Conservation (phyloP, 2,329 filamentous ascomycete species). For the Cyanodermella asteris region DNA sequence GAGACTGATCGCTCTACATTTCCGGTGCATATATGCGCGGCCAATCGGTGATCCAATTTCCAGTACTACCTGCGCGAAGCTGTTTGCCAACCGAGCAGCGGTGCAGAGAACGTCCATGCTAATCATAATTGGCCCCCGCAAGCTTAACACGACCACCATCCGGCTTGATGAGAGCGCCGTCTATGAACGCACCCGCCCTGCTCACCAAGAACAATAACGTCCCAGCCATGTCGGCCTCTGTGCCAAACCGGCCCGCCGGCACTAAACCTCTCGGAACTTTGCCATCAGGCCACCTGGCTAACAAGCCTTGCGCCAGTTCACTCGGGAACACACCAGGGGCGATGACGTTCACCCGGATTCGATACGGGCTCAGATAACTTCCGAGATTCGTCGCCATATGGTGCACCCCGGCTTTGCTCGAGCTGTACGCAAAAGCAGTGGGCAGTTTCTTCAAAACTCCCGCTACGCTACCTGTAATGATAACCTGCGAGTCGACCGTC, state of each 20-base stretch:
- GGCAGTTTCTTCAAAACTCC: constrained; percentile 19
- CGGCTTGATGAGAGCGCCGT: constrained; percentile 38
- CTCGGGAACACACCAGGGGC: constrained; percentile 27
- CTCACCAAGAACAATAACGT: constrained; percentile 43
- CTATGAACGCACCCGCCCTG: constrained; percentile 41
- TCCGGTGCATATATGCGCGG: too few relatives aligned
- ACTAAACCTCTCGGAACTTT: constrained; percentile 1
- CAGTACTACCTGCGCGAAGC: too few relatives aligned
- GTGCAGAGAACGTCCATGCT: too few relatives aligned
- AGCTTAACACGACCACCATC: constrained; percentile 36
- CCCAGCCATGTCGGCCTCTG: constrained; percentile 41
- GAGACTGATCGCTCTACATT: too few relatives aligned
- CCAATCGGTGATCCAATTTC: too few relatives aligned
- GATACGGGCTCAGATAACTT: constrained; percentile 18
- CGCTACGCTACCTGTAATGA: constrained; percentile 25
- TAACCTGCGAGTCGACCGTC: constrained; percentile 20
- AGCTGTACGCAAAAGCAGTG: constrained; percentile 21
- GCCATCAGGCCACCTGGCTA: constrained; percentile 4
- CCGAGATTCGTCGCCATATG: constrained; percentile 28
- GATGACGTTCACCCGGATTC: constrained; percentile 28
- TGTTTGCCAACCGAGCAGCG: too few relatives aligned
- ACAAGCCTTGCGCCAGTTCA: constrained; percentile 6
- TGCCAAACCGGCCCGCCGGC: constrained; percentile 22
- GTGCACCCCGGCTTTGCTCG: constrained; percentile 25
- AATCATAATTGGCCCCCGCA: too few relatives aligned